These are phyloP conservation scores for Picea glauca DNA, from an alignment of 75 land plant species.

Conservation along the genomic window DNA sequence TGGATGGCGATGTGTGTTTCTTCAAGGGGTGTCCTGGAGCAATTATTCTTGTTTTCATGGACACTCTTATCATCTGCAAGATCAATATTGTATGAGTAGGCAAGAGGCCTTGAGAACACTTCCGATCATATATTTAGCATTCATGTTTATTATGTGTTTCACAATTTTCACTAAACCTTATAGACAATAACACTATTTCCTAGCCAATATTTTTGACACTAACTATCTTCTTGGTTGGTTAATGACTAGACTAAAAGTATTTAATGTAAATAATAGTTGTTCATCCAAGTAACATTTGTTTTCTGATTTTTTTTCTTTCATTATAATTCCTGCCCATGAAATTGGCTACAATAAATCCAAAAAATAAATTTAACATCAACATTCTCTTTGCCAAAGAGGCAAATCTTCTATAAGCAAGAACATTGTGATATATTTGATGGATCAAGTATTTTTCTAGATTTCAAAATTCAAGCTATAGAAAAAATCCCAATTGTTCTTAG, in stretches of 20 bases:
- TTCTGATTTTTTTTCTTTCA: not conserved
- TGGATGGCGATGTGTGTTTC: no score
- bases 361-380: slow-evolving; percentile 7
- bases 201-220: slow-evolving; percentile 1
- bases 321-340: slow-evolving; percentile 27
- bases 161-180: not conserved
- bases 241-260: not conserved
- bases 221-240: not conserved
- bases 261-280: not conserved
- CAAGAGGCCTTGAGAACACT: no score
- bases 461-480: not conserved
- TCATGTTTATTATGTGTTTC: not conserved
- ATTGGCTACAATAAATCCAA: slow-evolving; percentile 28
- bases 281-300: not conserved
- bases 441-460: not conserved
- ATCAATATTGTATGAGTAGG: not conserved
- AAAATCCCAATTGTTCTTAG: not conserved
- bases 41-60: not conserved
- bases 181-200: not conserved
- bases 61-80: not conserved
- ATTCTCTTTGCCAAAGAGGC: no score
- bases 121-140: no score
- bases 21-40: no score
- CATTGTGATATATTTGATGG: not conserved
- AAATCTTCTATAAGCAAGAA: no score